Percentiles rank a stretch among this genome's conserved stretches.
These are phyloP conservation scores for Pestalotiopsis sp. DNA, from an alignment of 2,329 filamentous ascomycete species.

Conservation along the genomic window DNA sequence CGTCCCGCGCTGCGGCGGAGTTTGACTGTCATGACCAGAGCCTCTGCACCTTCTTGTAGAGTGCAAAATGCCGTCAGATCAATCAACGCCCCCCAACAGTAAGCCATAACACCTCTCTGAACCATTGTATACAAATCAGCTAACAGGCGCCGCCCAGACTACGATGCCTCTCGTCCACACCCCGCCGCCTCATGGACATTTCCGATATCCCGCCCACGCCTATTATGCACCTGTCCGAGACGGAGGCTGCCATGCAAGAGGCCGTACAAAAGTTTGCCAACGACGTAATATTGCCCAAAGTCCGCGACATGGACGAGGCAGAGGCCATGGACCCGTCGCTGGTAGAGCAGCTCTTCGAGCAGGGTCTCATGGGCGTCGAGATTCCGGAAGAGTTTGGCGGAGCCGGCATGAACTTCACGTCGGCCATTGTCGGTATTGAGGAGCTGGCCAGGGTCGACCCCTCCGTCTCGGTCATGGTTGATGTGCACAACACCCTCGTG, in stretches of 20 bases:
- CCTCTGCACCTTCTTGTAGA: conserved; percentile 25
- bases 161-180: conserved; percentile 64
- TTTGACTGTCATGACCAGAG: conserved; percentile 34
- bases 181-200: conserved; percentile 64
- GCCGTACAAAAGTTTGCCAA: conserved; percentile 88
- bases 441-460: conserved; percentile 94
- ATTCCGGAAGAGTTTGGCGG: conserved; percentile 97
- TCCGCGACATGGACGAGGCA: conserved; percentile 95
- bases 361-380: conserved; percentile 95
- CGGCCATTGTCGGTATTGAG: conserved; percentile 95
- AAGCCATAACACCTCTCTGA: conserved; percentile 19
- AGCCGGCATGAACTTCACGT: conserved; percentile 97
- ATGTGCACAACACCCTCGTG: conserved; percentile 97
- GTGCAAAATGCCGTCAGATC: conserved; percentile 23
- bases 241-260: conserved; percentile 86
- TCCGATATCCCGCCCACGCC: conserved; percentile 84
- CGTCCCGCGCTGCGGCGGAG: conserved; percentile 54
- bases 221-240: conserved; percentile 90
- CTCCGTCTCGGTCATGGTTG: conserved; percentile 90
- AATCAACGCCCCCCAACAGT: conserved; percentile 33
- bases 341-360: conserved; percentile 94
- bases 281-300: conserved; percentile 86
- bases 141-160: conserved; percentile 26
- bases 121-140: background rate
- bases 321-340: conserved; percentile 89